A percentile compares a stretch with the other conserved stretches of the same genome.
Conservation (phyloP, 805 yeast species). For the Starmerella ratchasimensis region DNA sequence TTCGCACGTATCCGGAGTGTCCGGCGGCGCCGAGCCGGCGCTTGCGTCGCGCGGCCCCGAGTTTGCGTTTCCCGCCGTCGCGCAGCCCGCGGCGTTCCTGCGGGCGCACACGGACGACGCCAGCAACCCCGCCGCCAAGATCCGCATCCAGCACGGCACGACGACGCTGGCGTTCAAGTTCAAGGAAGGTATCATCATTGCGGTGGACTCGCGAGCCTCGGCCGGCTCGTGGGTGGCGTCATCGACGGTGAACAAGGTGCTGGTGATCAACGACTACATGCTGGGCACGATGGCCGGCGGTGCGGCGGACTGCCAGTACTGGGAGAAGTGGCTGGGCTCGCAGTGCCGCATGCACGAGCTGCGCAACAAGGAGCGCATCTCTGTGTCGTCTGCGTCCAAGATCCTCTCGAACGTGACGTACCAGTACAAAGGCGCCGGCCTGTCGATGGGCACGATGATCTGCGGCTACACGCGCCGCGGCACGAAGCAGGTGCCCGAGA, state of each 20-base stretch:
- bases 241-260: constrained; percentile 93
- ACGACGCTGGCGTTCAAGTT: constrained; percentile 94
- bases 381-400: constrained; percentile 94
- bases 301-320: constrained; percentile 97
- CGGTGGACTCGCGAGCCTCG: constrained; percentile 96
- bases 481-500: constrained; percentile 55
- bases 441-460: constrained; percentile 98
- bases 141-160: constrained; percentile 98
- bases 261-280: constrained; percentile 86
- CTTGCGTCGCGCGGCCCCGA: too few relatives aligned
- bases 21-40: too few relatives aligned
- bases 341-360: constrained; percentile 92
- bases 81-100: constrained; percentile 79
- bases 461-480: constrained; percentile 94
- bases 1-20: too few relatives aligned
- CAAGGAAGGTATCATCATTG: constrained; percentile 86
- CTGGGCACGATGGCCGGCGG: constrained; percentile 99
- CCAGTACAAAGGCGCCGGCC: constrained; percentile 93
- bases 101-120: constrained; percentile 98
- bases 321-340: constrained; percentile 98
- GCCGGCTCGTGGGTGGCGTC: constrained; percentile 98
- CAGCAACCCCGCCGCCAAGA: constrained; percentile 80
- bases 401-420: constrained; percentile 82
- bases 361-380: constrained; percentile 84
- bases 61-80: constrained; percentile 66